phyloP scores from a whole-genome alignment of 2,329 filamentous ascomycete genomes.

The Colletotrichum siamense region DNA sequence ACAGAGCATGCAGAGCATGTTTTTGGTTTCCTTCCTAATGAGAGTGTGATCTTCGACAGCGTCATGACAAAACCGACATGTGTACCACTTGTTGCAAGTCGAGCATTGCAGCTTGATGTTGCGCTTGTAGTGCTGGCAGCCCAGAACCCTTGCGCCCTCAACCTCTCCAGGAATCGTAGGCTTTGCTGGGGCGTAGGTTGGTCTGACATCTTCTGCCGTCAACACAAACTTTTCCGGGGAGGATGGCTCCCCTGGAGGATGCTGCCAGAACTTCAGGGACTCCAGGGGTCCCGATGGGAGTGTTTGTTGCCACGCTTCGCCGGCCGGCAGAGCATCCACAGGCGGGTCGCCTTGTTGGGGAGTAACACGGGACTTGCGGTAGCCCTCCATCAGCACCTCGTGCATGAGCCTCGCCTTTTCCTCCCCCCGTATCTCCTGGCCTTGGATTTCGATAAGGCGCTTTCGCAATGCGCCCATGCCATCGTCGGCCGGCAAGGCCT shows the following conservation, averaged over 20 bases:
- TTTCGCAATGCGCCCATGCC: conserved; percentile 73
- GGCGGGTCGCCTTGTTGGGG: not conserved
- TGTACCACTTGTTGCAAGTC: conserved; percentile 90
- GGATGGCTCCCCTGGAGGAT: conserved; percentile 44
- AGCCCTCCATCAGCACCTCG: conserved; percentile 71
- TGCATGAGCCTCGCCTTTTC: conserved; percentile 79
- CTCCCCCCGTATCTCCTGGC: conserved; percentile 57
- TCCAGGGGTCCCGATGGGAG: conserved; percentile 53
- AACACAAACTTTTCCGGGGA: conserved; percentile 51
- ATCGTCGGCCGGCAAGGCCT: conserved; percentile 73
- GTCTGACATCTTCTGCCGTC: conserved; percentile 66
- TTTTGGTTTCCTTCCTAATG: conserved; percentile 81
- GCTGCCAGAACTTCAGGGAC: conserved; percentile 65
- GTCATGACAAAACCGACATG: conserved; percentile 94
- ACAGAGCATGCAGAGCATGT: conserved; percentile 99
- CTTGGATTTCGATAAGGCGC: conserved; percentile 73
- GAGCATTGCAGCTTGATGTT: conserved; percentile 97
- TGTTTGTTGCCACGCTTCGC: conserved; percentile 41
- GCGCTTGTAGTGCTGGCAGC: conserved; percentile 91
- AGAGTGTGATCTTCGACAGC: conserved; percentile 79
- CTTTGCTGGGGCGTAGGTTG: conserved; percentile 68
- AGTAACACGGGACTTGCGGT: conserved; percentile 45
- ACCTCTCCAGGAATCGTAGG: conserved; percentile 52
- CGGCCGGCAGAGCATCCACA: conserved; percentile 18
- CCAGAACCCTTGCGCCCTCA: conserved; percentile 55